These are phyloP conservation scores for Stevia rebaudiana DNA, from an alignment of 140 eudicot genomes.

Conservation along the genomic window DNA sequence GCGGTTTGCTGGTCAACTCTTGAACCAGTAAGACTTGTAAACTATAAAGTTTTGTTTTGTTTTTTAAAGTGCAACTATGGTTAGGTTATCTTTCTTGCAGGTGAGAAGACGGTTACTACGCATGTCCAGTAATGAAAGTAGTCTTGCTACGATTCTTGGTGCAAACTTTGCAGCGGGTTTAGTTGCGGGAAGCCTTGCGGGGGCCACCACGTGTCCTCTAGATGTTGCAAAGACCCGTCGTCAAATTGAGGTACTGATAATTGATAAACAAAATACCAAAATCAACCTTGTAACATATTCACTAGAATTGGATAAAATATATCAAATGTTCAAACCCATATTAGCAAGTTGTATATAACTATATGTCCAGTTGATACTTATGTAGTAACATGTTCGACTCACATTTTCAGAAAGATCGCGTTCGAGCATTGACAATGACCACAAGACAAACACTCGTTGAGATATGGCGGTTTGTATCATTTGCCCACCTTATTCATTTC, in stretches of 20 bases:
- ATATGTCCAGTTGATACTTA: background rate
- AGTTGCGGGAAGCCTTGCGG: conserved; percentile 87
- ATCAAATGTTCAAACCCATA: background rate
- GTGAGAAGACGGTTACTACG: conserved; percentile 50
- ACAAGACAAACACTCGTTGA: conserved; percentile 63
- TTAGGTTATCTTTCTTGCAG: conserved; percentile 25
- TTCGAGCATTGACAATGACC: conserved; percentile 60
- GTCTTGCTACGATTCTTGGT: conserved; percentile 36
- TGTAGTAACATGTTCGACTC: background rate
- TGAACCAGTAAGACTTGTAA: conserved; percentile 62
- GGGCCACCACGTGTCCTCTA: conserved; percentile 76
- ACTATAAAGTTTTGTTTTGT: background rate
- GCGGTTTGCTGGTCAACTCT: conserved; percentile 93
- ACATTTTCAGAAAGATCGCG: conserved; percentile 55
- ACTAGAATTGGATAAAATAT: background rate
- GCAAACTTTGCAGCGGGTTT: conserved; percentile 84
- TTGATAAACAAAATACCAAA: too few species aligned
- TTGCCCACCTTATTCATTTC: background rate
- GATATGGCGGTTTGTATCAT: conserved; percentile 63
- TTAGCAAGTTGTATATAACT: background rate
- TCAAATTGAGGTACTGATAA: conserved; percentile 68
- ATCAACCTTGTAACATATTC: background rate
- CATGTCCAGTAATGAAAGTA: conserved; percentile 41
- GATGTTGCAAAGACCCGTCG: conserved; percentile 91
- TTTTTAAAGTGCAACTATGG: background rate